Evolutionary conservation across 148 eudicot species (phyloP), one percentile per base, ranked within the genome.

Genomic region (Rhododendron simsii): DNA sequence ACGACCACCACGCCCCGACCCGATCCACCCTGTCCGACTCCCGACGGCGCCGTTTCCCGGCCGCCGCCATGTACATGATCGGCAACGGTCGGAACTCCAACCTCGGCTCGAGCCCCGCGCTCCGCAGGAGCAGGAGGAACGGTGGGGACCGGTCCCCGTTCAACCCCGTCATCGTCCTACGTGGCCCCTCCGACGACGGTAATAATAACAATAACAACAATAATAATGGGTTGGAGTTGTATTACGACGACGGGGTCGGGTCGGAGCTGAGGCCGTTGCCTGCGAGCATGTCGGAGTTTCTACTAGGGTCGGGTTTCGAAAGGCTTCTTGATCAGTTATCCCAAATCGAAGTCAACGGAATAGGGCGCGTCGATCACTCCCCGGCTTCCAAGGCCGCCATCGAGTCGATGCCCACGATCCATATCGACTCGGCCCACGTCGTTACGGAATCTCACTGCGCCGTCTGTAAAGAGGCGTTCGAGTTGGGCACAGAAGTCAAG

Each of bases 101-200:
- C 47, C 87, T 84, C 79, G 76, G 75, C 35, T 87, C 92, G 61
- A 84, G 83, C 48, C 79, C 89, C 11, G 85, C 78, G 28, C 80
- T 92, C 30, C 92, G 95, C 2, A 87, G 95, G 1, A 86, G 88
- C 63, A 86, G 95, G n/a, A 85, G 97, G 8, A 92, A 86, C 80
- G 90, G 88, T 4, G 96, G 95, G 0, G 98, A 97, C 35, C 87
- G 99, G 28, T 93, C 98, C 9, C 98, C 96, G 37, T 97, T 97
- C 53, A 97, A 97, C 83, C 99, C 99, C 69, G 99, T 97, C 0
- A 94, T 97, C 10, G 98, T 97, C 0, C 90, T 97, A 12, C 94
- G 99, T 1, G 98, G 97, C 5, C 93, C 94, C 1, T 44, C 91
- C 21, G 90, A 91, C 0, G 90, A 87, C 0, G 91, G 85, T 2